Evolutionary conservation across 2,329 filamentous ascomycete genomes (phyloP), one percentile per base, ranked within the genome.

Genomic region (Fusarium nelsonii): DNA sequence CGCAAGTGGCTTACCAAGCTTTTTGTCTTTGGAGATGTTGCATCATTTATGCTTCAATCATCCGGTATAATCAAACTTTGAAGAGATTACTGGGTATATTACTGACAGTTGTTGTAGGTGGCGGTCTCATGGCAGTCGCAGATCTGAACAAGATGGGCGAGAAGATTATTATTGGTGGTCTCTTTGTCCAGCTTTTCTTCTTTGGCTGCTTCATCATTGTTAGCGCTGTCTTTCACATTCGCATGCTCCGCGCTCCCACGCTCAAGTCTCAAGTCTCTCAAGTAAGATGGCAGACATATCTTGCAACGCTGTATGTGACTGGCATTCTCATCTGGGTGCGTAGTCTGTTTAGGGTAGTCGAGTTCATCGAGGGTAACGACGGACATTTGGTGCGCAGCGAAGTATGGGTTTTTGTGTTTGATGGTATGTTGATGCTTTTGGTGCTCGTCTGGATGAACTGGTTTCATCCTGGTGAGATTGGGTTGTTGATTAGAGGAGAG

Each of bases 181-280:
- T 90, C 2, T 77, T 84, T 9, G 73, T 88, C 1, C 87, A 90
- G 65, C 79, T 89, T 14, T 44, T 85, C n/a, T 82, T 85, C 60
- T 88, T 89, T 53, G 78, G 79, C 7, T 77, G 86, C 52, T 89
- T 90, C 69, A 77, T 87, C 33, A 43, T 82, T 3, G 79, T 82
- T 0, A 80, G 83, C 0, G 69, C 79, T 2, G 63, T 84, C 1
- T 87, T 87, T 70, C 82, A 88, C 63, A 57, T 57, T 1, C 70
- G 76, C n/a, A 69, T 77, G 58, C 32, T 33, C 12, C 55, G 44
- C 1, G 33, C 44, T 8, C 73, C 71, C 4, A 73, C 67, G 6
- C 11, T 16, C 1, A 60, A 56, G 1, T 50, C 40, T 51, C 3
- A 62, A 64, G 6, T 32, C 71, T 23, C 23, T 23, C 14, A 15